Base-by-base conservation (phyloP, 108 stramenopile species). In the Nannochloropsis oceanica region DNA sequence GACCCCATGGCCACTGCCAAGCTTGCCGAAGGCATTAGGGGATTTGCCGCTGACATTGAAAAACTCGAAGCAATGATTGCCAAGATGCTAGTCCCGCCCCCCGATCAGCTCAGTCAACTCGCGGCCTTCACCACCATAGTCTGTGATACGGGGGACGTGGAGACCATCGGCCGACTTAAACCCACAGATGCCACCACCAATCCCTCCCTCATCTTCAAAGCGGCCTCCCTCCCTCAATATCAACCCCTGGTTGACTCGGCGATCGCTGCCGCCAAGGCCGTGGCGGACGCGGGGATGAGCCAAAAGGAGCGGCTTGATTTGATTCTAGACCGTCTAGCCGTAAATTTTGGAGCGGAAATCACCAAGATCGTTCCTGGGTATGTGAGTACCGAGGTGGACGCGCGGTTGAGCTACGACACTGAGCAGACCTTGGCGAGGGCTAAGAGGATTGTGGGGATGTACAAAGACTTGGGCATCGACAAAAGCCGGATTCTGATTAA, bases 181-280 rank as follows among this genome's bases (percentile, higher is more conserved):
- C 96, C 96, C 34, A 94, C 95, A 85, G 98, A 99, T 94, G 98
- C 98, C 34, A 99, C 98, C 0, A 99, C 98, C 42, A 99, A 99
- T 85, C 98, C 98, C 8, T 94, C 94, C 43, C 93, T 99, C 73
- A 95, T 99, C 80, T 96, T 94, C 95, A 97, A 97, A 84, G 96
- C 96, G 13, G 94, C 96, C 22, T 27, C 50, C 13, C 42, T 88
- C 26, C 79, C 88, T 13, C 86, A 88, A 83, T 90, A 91, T 59
- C 34, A 27, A 43, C 24, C 88, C 81, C 90, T 91, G 13, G 92
- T 97, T 9, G 92, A 95, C 79, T 94, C 94, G 83, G 96, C 96
- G 79, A 88, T 96, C 44, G 88, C 50, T 34, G 44, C 83, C 43
- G 84, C 81, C 25, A 18, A 3, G 22, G 42, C 83, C 25, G 84